Conservation (phyloP, 2,329 filamentous ascomycete genomes). For the Orbilia blumenaviensis region DNA sequence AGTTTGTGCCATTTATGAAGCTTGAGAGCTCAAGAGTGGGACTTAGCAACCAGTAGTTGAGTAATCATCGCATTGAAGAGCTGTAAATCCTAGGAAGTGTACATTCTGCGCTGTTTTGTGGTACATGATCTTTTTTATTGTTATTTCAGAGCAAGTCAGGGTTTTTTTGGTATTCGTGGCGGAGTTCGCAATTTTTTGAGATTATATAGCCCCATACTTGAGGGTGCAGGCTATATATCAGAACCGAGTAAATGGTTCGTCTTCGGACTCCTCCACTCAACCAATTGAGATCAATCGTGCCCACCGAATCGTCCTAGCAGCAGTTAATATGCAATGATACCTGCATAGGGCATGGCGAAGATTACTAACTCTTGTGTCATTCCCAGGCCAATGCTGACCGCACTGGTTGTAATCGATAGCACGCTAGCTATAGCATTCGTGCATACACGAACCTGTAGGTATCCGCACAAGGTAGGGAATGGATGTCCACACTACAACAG, state of each 20-base stretch:
- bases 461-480: neutral
- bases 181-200: conserved; percentile 9
- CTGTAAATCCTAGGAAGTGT: neutral
- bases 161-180: neutral
- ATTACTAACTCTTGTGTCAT: conserved; percentile 13
- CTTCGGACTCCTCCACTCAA: neutral
- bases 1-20: neutral
- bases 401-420: neutral
- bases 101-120: neutral
- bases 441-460: neutral
- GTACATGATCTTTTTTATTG: neutral
- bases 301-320: neutral
- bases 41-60: neutral
- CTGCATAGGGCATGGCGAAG: neutral
- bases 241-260: neutral
- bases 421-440: too few species aligned
- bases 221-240: neutral
- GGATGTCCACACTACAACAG: neutral
- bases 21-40: neutral
- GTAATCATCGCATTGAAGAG: neutral
- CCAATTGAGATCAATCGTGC: neutral
- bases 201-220: neutral
- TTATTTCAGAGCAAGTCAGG: neutral
- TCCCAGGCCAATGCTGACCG: neutral
- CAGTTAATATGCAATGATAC: neutral